These are phyloP conservation scores for Asparagopsis taxiformis DNA, from an alignment of 31 red algal genomes.

Conservation along the genomic window DNA sequence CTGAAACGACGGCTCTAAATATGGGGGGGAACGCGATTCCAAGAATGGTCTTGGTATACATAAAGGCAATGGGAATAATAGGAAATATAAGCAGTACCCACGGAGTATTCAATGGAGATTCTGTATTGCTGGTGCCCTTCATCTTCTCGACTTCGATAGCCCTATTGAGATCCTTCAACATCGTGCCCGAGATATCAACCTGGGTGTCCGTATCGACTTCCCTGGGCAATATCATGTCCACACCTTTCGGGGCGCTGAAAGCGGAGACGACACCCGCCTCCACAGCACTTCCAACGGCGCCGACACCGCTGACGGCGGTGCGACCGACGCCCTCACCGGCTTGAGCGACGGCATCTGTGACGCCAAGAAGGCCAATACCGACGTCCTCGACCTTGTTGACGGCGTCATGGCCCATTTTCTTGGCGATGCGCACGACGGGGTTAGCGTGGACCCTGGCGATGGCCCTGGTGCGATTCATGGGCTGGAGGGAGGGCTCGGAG, in stretches of 20 bases:
- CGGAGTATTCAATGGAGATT: slow-evolving; percentile 79
- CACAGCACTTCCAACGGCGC: slow-evolving; percentile 56
- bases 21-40: slow-evolving; percentile 45
- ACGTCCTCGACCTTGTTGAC: slow-evolving; percentile 77
- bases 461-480: slow-evolving; percentile 2
- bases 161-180: slow-evolving; percentile 72
- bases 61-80: slow-evolving; percentile 72
- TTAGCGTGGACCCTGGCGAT: slow-evolving; percentile 45
- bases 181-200: slow-evolving; percentile 81
- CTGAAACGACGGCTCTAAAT: slow-evolving; percentile 15
- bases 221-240: slow-evolving; percentile 3
- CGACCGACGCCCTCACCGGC: slow-evolving; percentile 63
- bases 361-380: slow-evolving; percentile 70
- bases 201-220: slow-evolving; percentile 74
- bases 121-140: slow-evolving; percentile 73
- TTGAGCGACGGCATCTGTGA: slow-evolving; percentile 51
- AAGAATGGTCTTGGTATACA: slow-evolving; percentile 79
- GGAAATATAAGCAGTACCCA: slow-evolving; percentile 82
- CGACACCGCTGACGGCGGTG: slow-evolving; percentile 59
- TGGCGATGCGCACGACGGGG: slow-evolving; percentile 47
- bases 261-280: slow-evolving; percentile 55
- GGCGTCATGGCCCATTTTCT: slow-evolving; percentile 53
- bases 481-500: slow-evolving; percentile 4
- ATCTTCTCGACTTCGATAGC: slow-evolving; percentile 72
- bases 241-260: slow-evolving; percentile 11